These are phyloP conservation scores for Breviolum minutum DNA, from an alignment of 73 alveolate species.

Conservation along the genomic window DNA sequence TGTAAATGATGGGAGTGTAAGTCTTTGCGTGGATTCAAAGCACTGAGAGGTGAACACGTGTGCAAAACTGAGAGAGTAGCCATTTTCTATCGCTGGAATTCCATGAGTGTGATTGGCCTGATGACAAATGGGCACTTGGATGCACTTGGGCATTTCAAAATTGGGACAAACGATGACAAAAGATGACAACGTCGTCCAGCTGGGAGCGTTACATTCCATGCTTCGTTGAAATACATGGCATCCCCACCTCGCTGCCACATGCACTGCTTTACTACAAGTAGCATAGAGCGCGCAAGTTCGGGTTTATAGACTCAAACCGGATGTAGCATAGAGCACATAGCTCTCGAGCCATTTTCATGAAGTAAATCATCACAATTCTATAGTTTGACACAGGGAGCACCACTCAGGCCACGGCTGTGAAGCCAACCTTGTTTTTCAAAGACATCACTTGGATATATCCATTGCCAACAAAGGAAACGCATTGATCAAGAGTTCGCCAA, in stretches of 20 bases:
- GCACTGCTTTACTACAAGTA: no score
- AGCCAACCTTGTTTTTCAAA: slow-evolving; percentile 59
- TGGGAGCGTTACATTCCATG: slow-evolving; percentile 47
- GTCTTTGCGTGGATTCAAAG: no score
- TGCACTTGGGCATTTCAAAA: background rate
- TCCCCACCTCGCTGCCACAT: slow-evolving; percentile 39
- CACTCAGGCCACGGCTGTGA: slow-evolving; percentile 33
- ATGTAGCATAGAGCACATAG: no score
- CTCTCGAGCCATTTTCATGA: no score
- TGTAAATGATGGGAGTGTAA: background rate
- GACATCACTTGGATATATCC: no score
- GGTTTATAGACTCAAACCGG: no score
- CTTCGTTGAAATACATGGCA: slow-evolving; percentile 93
- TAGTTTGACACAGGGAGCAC: background rate
- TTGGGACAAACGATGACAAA: background rate
- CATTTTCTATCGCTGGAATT: slow-evolving; percentile 85
- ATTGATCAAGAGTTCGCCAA: no score
- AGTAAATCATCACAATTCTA: background rate
- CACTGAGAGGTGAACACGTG: no score
- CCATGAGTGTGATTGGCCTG: slow-evolving; percentile 94
- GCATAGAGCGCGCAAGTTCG: no score
- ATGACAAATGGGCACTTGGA: background rate
- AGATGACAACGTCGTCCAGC: background rate
- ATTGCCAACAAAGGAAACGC: no score
- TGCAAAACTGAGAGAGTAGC: slow-evolving; percentile 4